Conservation (phyloP, 306 rosid species). For the Astragalus membranaceus region DNA sequence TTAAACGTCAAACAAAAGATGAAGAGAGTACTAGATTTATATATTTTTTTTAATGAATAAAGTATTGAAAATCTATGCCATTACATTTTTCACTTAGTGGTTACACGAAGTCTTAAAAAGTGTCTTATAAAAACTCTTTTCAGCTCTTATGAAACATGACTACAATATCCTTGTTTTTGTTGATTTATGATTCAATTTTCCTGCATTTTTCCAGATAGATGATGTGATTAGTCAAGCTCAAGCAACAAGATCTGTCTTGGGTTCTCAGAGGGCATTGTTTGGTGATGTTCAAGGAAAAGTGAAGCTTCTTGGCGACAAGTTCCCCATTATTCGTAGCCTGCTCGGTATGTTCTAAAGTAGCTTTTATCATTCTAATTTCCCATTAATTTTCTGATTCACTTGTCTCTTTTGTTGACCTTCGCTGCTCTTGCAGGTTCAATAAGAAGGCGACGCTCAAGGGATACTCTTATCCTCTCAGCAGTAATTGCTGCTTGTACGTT, state of each 20-base stretch:
- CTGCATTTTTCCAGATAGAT: conserved; percentile 55
- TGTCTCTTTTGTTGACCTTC: conserved; percentile 3
- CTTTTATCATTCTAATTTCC: neutral
- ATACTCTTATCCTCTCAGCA: conserved; percentile 79
- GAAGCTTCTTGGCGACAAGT: conserved; percentile 75
- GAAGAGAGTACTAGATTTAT: too few relatives aligned
- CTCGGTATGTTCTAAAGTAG: conserved; percentile 49
- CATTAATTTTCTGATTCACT: neutral
- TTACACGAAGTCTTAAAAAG: neutral
- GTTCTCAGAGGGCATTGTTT: conserved; percentile 75
- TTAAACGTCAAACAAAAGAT: too few relatives aligned
- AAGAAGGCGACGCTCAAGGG: conserved; percentile 80
- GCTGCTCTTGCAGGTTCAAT: conserved; percentile 62
- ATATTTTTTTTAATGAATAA: neutral
- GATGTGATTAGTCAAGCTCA: conserved; percentile 99
- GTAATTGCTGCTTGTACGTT: conserved; percentile 95
- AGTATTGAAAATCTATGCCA: neutral
- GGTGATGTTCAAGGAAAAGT: conserved; percentile 98
- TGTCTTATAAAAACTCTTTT: neutral
- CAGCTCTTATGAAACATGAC: neutral
- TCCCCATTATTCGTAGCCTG: conserved; percentile 76
- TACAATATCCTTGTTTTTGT: neutral
- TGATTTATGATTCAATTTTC: conserved; percentile 4
- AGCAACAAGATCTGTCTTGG: conserved; percentile 80
- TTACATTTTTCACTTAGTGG: neutral